phyloP scores from a whole-genome alignment of 257 asterid genomes.

The Coffea canephora region DNA sequence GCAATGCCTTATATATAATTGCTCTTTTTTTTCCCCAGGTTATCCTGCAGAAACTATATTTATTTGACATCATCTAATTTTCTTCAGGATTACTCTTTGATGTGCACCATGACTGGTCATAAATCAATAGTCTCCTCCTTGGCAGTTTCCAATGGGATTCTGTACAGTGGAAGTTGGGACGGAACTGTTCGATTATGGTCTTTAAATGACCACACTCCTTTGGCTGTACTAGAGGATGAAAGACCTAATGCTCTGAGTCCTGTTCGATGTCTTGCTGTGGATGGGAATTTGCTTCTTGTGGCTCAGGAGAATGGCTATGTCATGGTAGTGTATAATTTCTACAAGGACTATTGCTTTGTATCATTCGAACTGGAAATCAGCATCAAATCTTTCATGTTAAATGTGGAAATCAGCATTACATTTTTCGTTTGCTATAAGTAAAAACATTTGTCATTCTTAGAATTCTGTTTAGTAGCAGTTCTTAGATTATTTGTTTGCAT shows the following conservation, averaged over 20 bases:
- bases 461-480: too few species aligned
- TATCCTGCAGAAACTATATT: slow-evolving; percentile 9
- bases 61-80: slow-evolving; percentile 9
- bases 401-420: not conserved
- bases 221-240: slow-evolving; percentile 70
- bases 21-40: not conserved
- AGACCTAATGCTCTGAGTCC: slow-evolving; percentile 43
- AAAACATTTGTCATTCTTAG: not conserved
- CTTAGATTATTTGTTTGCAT: not conserved
- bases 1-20: slow-evolving; percentile 26
- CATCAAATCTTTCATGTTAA: too few species aligned
- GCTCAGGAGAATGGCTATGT: slow-evolving; percentile 69
- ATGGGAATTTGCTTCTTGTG: slow-evolving; percentile 45
- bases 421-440: not conserved
- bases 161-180: slow-evolving; percentile 98
- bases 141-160: slow-evolving; percentile 56
- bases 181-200: slow-evolving; percentile 93
- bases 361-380: not conserved
- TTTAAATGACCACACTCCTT: slow-evolving; percentile 70
- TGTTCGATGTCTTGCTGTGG: slow-evolving; percentile 61
- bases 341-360: not conserved
- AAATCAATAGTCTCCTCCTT: slow-evolving; percentile 73
- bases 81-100: slow-evolving; percentile 61
- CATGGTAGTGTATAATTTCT: slow-evolving; percentile 36
- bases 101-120: slow-evolving; percentile 76